Percentiles rank a stretch among this genome's conserved stretches.
phyloP scores from a whole-genome alignment of 768 basidiomycete species.

The Termitomyces sp. region DNA sequence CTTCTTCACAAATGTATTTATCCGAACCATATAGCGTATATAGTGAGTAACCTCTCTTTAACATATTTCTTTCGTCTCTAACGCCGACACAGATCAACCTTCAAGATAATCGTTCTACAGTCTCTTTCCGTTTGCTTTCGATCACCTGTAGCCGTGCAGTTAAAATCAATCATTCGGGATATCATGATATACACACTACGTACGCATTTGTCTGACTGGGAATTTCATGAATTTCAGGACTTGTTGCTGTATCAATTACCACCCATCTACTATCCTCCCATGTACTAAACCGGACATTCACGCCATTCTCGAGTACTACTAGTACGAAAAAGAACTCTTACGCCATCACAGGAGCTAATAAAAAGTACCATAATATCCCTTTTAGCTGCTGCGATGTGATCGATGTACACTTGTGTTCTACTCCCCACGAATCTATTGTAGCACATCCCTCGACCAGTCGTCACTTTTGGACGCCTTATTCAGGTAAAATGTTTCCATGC shows the following conservation, averaged over 20 bases:
- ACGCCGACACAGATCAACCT: constrained; percentile 2
- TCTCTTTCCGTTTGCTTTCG: constrained; percentile 6
- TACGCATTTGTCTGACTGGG: constrained; percentile 2
- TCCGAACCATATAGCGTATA: constrained; percentile 24
- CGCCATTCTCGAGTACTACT: not conserved
- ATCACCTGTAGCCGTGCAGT: constrained; percentile 5
- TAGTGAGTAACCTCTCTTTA: constrained; percentile 14
- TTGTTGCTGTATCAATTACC: constrained; percentile 7
- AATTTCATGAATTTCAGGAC: not conserved
- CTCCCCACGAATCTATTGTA: not conserved
- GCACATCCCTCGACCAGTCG: not conserved
- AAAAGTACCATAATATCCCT: not conserved
- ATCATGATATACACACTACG: constrained; percentile 2
- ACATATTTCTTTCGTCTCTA: not conserved
- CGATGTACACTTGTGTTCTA: too few species aligned
- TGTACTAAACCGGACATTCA: constrained; percentile 1
- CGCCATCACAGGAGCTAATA: not conserved
- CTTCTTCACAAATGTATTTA: constrained; percentile 19
- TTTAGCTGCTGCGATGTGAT: not conserved
- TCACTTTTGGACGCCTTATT: not conserved
- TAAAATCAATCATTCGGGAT: constrained; percentile 3
- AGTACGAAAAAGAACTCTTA: not conserved
- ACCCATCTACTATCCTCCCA: not conserved
- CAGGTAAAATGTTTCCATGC: not conserved
- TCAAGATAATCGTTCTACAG: constrained; percentile 7